These are phyloP conservation scores for Dactylonectria estremocensis DNA, from an alignment of 2,329 filamentous ascomycete genomes.

Conservation along the genomic window DNA sequence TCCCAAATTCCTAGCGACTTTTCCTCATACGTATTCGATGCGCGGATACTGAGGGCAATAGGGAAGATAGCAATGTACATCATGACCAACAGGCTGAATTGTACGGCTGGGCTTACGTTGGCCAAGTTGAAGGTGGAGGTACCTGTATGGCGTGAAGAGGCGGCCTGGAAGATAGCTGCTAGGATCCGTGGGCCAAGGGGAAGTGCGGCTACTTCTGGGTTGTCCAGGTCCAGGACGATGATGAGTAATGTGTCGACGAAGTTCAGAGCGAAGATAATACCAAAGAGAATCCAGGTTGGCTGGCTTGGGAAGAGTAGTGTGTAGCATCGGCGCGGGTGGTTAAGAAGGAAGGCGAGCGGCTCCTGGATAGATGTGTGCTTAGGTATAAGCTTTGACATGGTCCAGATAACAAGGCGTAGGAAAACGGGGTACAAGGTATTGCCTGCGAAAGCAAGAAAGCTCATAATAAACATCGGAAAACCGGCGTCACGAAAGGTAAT, in stretches of 20 bases:
- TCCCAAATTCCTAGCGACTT: conserved; percentile 72
- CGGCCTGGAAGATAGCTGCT: conserved; percentile 72
- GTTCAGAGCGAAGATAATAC: conserved; percentile 67
- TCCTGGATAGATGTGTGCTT: conserved; percentile 57
- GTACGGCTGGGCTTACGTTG: conserved; percentile 67
- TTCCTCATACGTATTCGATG: conserved; percentile 75
- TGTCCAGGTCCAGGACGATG: conserved; percentile 65
- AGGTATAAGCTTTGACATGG: conserved; percentile 63
- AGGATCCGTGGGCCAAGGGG: conserved; percentile 63
- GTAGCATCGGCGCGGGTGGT: conserved; percentile 75
- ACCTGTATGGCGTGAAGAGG: conserved; percentile 63
- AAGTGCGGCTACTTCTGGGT: conserved; percentile 63
- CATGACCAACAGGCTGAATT: conserved; percentile 74
- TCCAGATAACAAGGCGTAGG: conserved; percentile 72
- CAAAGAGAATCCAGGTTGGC: conserved; percentile 72
- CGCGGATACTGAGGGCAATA: conserved; percentile 74
- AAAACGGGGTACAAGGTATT: conserved; percentile 72
- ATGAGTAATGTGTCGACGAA: conserved; percentile 70
- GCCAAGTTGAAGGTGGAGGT: conserved; percentile 67
- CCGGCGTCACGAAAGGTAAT: conserved; percentile 62
- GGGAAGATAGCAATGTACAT: conserved; percentile 77
- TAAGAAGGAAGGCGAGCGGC: conserved; percentile 69
- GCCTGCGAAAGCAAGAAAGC: conserved; percentile 65
- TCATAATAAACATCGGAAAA: conserved; percentile 63
- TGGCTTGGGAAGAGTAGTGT: conserved; percentile 73